Evolutionary conservation across 768 basidiomycete species (phyloP).

Genomic region (Auriscalpium microsporum): DNA sequence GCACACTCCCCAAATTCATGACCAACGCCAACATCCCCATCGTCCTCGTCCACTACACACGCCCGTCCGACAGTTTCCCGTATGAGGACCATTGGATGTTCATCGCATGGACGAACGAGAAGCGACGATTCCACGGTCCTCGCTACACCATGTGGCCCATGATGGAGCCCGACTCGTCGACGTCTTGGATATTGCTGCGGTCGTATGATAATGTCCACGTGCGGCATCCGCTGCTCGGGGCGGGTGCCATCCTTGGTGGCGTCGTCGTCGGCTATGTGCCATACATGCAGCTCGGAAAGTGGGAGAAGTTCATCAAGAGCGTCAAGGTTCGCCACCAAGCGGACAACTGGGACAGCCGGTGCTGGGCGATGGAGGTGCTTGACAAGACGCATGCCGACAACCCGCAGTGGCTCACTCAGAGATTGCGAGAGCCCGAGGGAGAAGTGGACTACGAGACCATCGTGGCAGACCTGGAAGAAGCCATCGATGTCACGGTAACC

Average conservation of each 20-base stretch:
- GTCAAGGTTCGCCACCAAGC: background rate
- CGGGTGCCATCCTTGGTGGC: background rate
- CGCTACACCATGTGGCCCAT: too few species aligned
- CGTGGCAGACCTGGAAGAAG: background rate
- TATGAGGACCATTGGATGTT: background rate
- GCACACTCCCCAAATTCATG: background rate
- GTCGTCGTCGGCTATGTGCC: background rate
- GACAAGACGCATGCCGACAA: slow-evolving; percentile 38
- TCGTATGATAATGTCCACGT: too few species aligned
- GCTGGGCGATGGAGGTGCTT: slow-evolving; percentile 54
- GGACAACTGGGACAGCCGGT: slow-evolving; percentile 32
- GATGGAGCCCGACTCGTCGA: too few species aligned
- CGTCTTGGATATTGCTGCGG: too few species aligned
- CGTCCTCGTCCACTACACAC: slow-evolving; percentile 1
- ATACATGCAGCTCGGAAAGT: background rate
- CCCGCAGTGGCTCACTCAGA: background rate
- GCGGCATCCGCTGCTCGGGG: too few species aligned
- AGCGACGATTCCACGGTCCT: too few species aligned
- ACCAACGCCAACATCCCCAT: background rate
- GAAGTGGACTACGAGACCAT: background rate
- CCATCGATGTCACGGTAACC: background rate
- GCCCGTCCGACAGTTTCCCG: background rate
- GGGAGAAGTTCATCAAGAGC: background rate
- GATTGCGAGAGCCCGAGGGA: background rate
- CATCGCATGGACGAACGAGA: too few species aligned